These are phyloP conservation scores for Mortierella sp. DNA, from an alignment of 371 early-diverging fungal genomes.

Conservation along the genomic window DNA sequence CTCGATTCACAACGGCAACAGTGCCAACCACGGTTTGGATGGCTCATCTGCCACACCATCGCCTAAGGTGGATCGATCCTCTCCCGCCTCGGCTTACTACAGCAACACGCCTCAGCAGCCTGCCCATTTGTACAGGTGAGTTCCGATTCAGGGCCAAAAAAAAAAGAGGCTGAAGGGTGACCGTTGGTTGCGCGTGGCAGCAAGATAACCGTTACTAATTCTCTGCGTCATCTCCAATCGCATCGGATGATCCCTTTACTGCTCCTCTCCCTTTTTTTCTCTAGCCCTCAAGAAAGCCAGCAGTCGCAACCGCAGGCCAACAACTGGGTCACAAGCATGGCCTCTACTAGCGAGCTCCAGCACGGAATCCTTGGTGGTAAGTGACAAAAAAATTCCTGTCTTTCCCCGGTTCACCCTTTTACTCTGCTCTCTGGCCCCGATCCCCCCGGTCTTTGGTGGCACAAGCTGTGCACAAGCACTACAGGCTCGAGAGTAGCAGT, in stretches of 20 bases:
- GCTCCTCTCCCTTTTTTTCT: constrained; percentile 1
- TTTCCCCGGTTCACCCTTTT: background rate
- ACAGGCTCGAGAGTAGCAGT: too few species aligned
- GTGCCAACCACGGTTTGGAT: too few species aligned
- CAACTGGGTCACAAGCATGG: constrained; percentile 40
- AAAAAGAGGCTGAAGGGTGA: too few species aligned
- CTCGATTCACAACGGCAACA: constrained; percentile 8
- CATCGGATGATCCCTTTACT: background rate
- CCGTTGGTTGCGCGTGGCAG: too few species aligned
- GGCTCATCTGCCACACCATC: background rate
- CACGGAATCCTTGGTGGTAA: constrained; percentile 33
- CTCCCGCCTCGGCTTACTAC: constrained; percentile 24
- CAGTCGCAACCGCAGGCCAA: constrained; percentile 18
- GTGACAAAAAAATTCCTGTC: background rate
- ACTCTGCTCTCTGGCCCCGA: too few species aligned
- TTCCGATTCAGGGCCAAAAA: background rate
- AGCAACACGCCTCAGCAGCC: constrained; percentile 2
- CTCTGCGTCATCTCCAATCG: constrained; percentile 4
- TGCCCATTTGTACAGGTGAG: constrained; percentile 34
- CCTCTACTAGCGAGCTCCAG: constrained; percentile 20
- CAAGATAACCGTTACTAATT: too few species aligned
- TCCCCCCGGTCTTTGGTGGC: too few species aligned
- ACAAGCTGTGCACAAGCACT: too few species aligned
- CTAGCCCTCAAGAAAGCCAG: background rate
- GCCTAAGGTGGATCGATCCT: constrained; percentile 24